Percentiles rank a stretch among this genome's conserved stretches.
Conservation (phyloP, 2,329 filamentous ascomycete species). For the Chaetomium globosum region DNA sequence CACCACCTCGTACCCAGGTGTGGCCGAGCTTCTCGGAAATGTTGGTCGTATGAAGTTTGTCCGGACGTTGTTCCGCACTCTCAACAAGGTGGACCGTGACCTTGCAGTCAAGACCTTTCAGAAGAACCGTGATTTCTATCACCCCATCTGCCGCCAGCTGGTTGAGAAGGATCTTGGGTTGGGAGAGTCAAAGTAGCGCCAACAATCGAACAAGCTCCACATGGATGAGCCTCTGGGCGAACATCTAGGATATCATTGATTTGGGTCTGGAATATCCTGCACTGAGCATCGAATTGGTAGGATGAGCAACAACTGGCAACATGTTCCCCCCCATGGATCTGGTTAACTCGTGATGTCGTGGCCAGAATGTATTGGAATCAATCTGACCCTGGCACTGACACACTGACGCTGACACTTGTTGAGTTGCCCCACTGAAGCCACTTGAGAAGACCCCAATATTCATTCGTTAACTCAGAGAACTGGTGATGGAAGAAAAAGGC, state of each 20-base stretch:
- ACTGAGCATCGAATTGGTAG: neutral
- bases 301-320: neutral
- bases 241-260: neutral
- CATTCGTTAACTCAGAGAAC: neutral
- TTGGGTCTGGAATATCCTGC: neutral
- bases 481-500: neutral
- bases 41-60: constrained; percentile 99
- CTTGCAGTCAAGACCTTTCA: constrained; percentile 82
- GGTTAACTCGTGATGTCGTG: neutral
- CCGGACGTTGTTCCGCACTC: constrained; percentile 74
- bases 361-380: too few species aligned
- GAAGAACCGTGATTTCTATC: constrained; percentile 89
- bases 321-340: neutral
- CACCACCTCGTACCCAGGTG: constrained; percentile 66
- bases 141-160: constrained; percentile 86
- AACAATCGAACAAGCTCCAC: neutral
- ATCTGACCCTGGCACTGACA: too few species aligned
- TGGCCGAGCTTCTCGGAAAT: constrained; percentile 72
- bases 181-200: constrained; percentile 25
- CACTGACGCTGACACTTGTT: too few species aligned
- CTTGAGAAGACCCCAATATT: neutral
- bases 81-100: constrained; percentile 73
- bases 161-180: constrained; percentile 78
- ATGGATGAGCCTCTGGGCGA: neutral
- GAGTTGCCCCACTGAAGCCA: neutral